Percentiles rank a stretch among this genome's conserved stretches.
These are phyloP conservation scores for Coemansia sp. DNA, from an alignment of 192 early-diverging fungal species.

Conservation along the genomic window DNA sequence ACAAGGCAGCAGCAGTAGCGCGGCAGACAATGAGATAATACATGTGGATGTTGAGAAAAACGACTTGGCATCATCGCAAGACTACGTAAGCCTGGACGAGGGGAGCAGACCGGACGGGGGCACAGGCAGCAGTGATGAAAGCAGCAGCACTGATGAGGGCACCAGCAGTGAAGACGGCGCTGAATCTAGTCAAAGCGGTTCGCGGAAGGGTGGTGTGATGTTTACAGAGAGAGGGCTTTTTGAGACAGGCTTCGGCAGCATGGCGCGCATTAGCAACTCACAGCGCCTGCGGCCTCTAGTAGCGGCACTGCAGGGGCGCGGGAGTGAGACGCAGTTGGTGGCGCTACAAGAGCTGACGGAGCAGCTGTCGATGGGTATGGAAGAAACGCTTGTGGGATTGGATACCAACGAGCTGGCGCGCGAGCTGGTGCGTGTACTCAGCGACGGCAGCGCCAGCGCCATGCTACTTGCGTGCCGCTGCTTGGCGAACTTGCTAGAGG, in stretches of 20 bases:
- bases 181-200: background rate
- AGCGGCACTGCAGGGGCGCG: conserved; percentile 56
- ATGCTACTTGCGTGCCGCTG: conserved; percentile 92
- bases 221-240: conserved; percentile 7
- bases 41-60: background rate
- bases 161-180: conserved; percentile 2
- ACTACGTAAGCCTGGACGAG: background rate
- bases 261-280: conserved; percentile 25
- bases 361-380: conserved; percentile 73
- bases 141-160: background rate
- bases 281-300: conserved; percentile 61
- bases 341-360: conserved; percentile 84
- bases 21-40: background rate
- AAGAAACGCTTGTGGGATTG: conserved; percentile 66
- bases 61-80: background rate
- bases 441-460: conserved; percentile 65
- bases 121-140: background rate
- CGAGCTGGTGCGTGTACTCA: conserved; percentile 65
- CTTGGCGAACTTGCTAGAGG: conserved; percentile 86
- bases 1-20: background rate
- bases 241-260: conserved; percentile 20
- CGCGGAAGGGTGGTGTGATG: background rate
- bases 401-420: conserved; percentile 66
- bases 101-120: background rate
- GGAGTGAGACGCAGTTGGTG: conserved; percentile 70